phyloP scores from a whole-genome alignment of 179 eudicot species.

The Vitellaria paradoxa region DNA sequence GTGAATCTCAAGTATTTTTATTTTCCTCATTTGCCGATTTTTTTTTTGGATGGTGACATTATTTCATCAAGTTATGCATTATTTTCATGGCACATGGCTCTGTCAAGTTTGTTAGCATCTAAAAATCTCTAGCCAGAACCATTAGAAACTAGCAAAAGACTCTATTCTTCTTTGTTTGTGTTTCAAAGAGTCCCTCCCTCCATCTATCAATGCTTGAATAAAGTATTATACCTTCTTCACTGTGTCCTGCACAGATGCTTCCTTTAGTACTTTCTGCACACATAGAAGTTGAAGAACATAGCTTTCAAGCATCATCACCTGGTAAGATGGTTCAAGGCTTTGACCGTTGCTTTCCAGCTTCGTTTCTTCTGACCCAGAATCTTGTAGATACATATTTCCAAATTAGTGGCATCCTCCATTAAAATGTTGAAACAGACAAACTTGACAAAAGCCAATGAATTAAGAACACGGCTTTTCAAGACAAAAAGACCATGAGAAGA shows the following conservation, averaged over 20 bases:
- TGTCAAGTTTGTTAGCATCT: no score
- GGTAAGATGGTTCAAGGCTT: constrained; percentile 39
- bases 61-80: no score
- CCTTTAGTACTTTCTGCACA: constrained; percentile 31
- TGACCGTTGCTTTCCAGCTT: constrained; percentile 14
- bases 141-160: neutral
- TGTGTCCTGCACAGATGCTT: constrained; percentile 15
- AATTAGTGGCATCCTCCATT: neutral
- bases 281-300: constrained; percentile 40
- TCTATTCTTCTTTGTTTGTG: neutral
- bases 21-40: no score
- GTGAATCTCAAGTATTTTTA: no score
- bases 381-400: constrained; percentile 4
- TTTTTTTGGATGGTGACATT: no score
- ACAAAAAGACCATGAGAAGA: neutral
- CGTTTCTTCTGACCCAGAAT: constrained; percentile 20
- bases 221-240: constrained; percentile 13
- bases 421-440: neutral
- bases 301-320: constrained; percentile 53
- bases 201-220: neutral
- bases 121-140: no score
- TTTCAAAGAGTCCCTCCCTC: neutral
- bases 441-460: neutral
- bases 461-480: neutral
- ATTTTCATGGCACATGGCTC: no score